phyloP scores from a whole-genome alignment of 495 filamentous ascomycete genomes.

The Pseudomonodictys pantanalensis region DNA sequence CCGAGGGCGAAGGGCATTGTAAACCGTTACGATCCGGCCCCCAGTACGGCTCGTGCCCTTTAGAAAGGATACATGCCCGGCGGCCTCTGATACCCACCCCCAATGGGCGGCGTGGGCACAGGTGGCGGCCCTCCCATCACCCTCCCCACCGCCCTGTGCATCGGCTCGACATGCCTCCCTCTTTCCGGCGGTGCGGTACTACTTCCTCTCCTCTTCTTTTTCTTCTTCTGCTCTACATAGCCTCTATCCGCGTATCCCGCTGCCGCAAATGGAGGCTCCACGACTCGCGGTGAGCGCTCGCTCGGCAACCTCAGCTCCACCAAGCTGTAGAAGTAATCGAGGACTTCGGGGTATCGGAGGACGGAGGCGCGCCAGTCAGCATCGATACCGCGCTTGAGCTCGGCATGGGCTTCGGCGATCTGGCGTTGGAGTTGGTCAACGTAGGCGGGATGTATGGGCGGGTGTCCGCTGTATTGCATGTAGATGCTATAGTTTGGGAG shows the following conservation, averaged over 20 bases:
- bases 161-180: constrained; percentile 18
- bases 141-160: constrained; percentile 8
- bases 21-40: too few relatives aligned
- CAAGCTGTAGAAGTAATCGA: constrained; percentile 68
- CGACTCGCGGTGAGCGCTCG: constrained; percentile 26
- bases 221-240: constrained; percentile 29
- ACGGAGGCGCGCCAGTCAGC: constrained; percentile 70
- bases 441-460: constrained; percentile 36
- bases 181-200: constrained; percentile 14
- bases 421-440: constrained; percentile 40
- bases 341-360: constrained; percentile 67
- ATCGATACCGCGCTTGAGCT: constrained; percentile 66
- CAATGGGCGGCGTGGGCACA: constrained; percentile 31
- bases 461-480: constrained; percentile 41
- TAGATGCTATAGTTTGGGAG: constrained; percentile 58
- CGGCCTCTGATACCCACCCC: constrained; percentile 15
- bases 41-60: too few relatives aligned
- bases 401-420: constrained; percentile 55
- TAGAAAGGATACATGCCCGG: constrained; percentile 7
- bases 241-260: constrained; percentile 29
- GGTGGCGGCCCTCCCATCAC: constrained; percentile 21
- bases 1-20: too few relatives aligned
- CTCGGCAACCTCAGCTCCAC: constrained; percentile 58
- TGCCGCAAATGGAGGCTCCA: constrained; percentile 28
- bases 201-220: constrained; percentile 27